Conservation (phyloP, 805 yeast genomes). For the Metschnikowia anglica region DNA sequence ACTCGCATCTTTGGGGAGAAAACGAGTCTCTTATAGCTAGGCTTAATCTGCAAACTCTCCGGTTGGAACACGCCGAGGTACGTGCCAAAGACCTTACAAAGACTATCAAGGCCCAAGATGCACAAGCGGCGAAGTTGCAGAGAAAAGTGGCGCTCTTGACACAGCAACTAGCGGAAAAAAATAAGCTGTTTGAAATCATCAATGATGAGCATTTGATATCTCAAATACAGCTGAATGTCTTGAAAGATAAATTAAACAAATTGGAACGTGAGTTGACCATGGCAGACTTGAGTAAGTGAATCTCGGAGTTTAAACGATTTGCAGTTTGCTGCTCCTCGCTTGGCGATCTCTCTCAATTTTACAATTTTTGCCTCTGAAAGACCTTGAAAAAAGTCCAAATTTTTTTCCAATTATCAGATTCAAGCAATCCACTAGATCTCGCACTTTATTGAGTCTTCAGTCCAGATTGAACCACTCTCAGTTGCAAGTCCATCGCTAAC, state of each 20-base stretch:
- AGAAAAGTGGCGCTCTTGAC: constrained; percentile 25
- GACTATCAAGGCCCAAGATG: constrained; percentile 11
- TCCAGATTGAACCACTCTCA: too few species aligned
- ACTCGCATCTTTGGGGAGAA: constrained; percentile 21
- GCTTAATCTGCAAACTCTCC: constrained; percentile 28
- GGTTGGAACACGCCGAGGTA: constrained; percentile 26
- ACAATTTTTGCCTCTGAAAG: too few species aligned
- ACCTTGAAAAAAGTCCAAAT: too few species aligned
- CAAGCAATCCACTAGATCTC: too few species aligned
- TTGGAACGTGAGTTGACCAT: constrained; percentile 25
- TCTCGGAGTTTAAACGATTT: too few species aligned
- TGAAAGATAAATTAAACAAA: constrained; percentile 36
- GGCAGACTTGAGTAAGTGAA: not conserved
- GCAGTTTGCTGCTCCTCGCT: too few species aligned
- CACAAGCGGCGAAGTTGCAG: constrained; percentile 9
- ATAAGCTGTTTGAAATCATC: constrained; percentile 54
- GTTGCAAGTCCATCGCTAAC: too few species aligned
- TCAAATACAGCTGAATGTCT: constrained; percentile 56
- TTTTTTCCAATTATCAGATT: too few species aligned
- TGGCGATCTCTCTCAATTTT: too few species aligned
- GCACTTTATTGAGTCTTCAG: too few species aligned
- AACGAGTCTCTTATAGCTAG: constrained; percentile 24
- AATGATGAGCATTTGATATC: constrained; percentile 66
- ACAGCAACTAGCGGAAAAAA: constrained; percentile 44
- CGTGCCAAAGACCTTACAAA: constrained; percentile 20